Conservation (phyloP, 257 asterid species). For the Cynanchum wilfordii region DNA sequence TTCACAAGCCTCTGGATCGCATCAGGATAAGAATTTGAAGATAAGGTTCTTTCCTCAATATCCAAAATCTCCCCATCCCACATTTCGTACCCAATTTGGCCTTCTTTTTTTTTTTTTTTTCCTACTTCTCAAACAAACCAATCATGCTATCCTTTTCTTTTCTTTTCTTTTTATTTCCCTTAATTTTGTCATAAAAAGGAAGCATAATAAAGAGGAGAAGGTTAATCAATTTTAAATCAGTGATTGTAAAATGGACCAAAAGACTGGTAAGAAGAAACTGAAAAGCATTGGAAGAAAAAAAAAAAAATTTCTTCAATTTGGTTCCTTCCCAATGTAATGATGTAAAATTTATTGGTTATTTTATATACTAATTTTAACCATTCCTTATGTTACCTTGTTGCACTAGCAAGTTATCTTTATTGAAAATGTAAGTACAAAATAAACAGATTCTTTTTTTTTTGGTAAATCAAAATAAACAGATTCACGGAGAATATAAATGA, state of each 20-base stretch:
- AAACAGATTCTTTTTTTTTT: not conserved
- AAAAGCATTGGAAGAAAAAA: not conserved
- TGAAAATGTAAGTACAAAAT: not conserved
- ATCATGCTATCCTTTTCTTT: slow-evolving; percentile 21
- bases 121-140: slow-evolving; percentile 8
- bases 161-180: not conserved
- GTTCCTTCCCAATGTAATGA: not conserved
- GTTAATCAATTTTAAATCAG: too few relatives aligned
- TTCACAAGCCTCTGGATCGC: slow-evolving; percentile 42
- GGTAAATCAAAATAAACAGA: not conserved
- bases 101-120: not conserved
- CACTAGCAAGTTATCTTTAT: not conserved
- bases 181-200: not conserved
- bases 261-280: too few relatives aligned
- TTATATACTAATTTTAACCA: too few relatives aligned
- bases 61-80: slow-evolving; percentile 1
- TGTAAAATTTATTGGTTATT: too few relatives aligned
- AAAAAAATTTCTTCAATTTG: too few relatives aligned
- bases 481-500: not conserved
- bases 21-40: slow-evolving; percentile 38
- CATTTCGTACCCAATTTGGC: too few relatives aligned
- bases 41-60: slow-evolving; percentile 32
- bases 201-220: too few relatives aligned
- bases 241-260: not conserved
- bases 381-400: too few relatives aligned